These are phyloP conservation scores for Diaporthe citri DNA, from an alignment of 2,329 filamentous ascomycete species.

Conservation along the genomic window DNA sequence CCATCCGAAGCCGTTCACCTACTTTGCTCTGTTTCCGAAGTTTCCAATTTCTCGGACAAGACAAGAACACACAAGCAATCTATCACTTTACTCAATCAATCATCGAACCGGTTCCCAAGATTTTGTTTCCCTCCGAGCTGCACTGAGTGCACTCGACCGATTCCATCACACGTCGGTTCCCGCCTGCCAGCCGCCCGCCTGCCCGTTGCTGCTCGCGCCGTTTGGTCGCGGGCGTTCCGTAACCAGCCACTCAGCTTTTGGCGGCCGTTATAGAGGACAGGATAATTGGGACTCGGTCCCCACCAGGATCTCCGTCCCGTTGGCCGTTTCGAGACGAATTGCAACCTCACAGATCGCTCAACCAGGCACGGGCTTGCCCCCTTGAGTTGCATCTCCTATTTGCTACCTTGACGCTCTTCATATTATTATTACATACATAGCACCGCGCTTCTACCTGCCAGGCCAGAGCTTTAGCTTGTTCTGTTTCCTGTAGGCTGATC, in stretches of 20 bases:
- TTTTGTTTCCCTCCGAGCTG: slow-evolving; percentile 6
- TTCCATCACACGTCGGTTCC: background rate
- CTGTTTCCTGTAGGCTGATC: background rate
- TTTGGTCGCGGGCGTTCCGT: slow-evolving; percentile 2
- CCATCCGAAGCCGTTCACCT: slow-evolving; percentile 15
- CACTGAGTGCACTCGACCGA: background rate
- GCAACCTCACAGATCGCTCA: slow-evolving; percentile 27
- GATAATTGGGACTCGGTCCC: slow-evolving; percentile 22
- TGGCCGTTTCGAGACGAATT: slow-evolving; percentile 28
- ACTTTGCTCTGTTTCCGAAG: slow-evolving; percentile 17
- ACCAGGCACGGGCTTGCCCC: slow-evolving; percentile 13
- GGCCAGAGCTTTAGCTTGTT: background rate
- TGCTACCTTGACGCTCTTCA: slow-evolving; percentile 18
- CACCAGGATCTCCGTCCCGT: slow-evolving; percentile 15
- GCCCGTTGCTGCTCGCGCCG: background rate
- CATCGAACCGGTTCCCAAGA: background rate
- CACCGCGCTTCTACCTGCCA: background rate
- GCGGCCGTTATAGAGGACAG: background rate
- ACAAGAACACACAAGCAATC: background rate
- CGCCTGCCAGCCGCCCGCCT: background rate
- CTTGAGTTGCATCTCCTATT: slow-evolving; percentile 24
- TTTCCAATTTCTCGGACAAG: slow-evolving; percentile 24
- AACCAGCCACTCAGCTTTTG: slow-evolving; percentile 31
- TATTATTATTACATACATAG: background rate
- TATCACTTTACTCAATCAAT: background rate